Base-by-base conservation (phyloP, 192 early-diverging fungal species). In the Gonapodya prolifera region DNA sequence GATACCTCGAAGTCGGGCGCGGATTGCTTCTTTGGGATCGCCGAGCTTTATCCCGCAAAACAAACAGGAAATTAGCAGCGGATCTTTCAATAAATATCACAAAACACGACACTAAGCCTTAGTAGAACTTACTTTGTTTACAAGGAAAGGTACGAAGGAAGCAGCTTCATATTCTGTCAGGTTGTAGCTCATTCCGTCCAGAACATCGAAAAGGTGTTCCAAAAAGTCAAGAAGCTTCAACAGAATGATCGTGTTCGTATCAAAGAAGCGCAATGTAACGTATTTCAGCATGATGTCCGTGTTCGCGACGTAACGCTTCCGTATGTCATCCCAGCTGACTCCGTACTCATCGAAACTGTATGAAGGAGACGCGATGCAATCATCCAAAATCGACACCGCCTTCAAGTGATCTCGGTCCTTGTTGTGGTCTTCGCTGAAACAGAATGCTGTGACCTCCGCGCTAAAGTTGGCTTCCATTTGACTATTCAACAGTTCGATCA, bases 171-270 rank as follows among this genome's bases (percentile, higher is more conserved):
- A 94, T 78, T 96, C 95, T 0, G 87, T 83, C 78, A 94, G 83
- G 30, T 87, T 82, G 35, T 85, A 85, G 17, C 88, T 87, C 18
- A 86, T 81, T 30, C 90, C 85, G 70, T 92, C 92, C 30, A 93
- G 79, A 35, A 94, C 75, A 0, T 80, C 74, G 13, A 93, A 80
- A 74, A 95, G 78, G 45, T 91, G 91, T 80, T 96, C 92, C 0
- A 94, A 81, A 2, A 96, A 75, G 29, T 96, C 94, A 36, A 96
- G 82, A 77, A 90, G 90, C 80, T 94, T 94, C 30, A 96, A 86
- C 34, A 96, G 83, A 80, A 94, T 93, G 75, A 87, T 92, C 0
- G 95, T 96, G 73, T 91, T 94, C n/a, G 94, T 95, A 76, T 96
- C 95, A 82, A 92, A 94, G 85, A 96, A 93, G 17, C 95, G 89